phyloP scores from a whole-genome alignment of 352 stramenopile species.

The Phytophthora capsici region DNA sequence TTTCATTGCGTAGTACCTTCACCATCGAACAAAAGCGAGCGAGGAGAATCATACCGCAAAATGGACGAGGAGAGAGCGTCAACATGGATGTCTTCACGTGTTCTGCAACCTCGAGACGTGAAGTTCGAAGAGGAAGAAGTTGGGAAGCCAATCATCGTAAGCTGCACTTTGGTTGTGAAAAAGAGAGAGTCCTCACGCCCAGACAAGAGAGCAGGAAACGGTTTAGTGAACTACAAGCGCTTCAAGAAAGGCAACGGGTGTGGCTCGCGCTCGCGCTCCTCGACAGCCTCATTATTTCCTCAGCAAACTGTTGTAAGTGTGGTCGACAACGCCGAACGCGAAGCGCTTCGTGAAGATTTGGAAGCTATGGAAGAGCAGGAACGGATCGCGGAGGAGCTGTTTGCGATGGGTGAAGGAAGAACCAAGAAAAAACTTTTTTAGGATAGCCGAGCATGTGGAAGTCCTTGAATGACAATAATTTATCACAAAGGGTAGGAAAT shows the following conservation, averaged over 20 bases:
- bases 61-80: constrained; percentile 6
- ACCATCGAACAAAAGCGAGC: constrained; percentile 11
- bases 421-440: constrained; percentile 55
- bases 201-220: constrained; percentile 4
- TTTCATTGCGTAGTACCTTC: constrained; percentile 11
- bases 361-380: constrained; percentile 82
- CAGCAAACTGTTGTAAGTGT: constrained; percentile 66
- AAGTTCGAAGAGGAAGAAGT: constrained; percentile 38
- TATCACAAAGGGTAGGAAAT: constrained; percentile 22
- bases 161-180: constrained; percentile 63
- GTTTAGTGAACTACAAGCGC: constrained; percentile 77
- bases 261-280: constrained; percentile 42
- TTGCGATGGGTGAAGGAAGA: constrained; percentile 80
- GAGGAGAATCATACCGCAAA: constrained; percentile 3
- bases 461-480: constrained; percentile 27
- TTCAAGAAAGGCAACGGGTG: constrained; percentile 84
- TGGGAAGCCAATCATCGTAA: constrained; percentile 54
- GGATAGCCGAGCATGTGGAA: constrained; percentile 7
- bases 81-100: constrained; percentile 45
- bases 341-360: constrained; percentile 64
- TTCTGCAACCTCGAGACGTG: constrained; percentile 31
- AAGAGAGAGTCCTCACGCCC: constrained; percentile 13
- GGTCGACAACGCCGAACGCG: constrained; percentile 65
- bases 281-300: constrained; percentile 57
- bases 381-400: constrained; percentile 84